A percentile compares a stretch with the other conserved stretches of the same genome.
Conservation (phyloP, 169 alveolate genomes). For the Cryptosporidium tyzzeri region DNA sequence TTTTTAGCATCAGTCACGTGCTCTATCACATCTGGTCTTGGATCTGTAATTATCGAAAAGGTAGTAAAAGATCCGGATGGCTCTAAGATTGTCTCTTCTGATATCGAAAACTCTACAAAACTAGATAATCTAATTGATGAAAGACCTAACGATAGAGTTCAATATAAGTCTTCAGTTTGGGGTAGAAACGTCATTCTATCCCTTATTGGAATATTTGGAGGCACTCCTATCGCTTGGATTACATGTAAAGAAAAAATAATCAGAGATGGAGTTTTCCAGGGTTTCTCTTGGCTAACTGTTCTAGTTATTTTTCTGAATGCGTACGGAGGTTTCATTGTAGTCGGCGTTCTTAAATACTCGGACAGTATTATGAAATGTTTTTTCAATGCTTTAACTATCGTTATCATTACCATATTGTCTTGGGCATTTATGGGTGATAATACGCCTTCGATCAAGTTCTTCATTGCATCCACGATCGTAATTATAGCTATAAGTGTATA, state of each 20-base stretch:
- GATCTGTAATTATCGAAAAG: constrained; percentile 62
- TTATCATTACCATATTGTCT: constrained; percentile 44
- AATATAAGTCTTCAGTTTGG: constrained; percentile 61
- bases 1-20: constrained; percentile 48
- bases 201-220: constrained; percentile 66
- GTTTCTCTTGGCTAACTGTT: constrained; percentile 34
- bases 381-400: constrained; percentile 59
- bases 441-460: constrained; percentile 57
- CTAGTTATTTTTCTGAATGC: constrained; percentile 72
- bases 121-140: neutral
- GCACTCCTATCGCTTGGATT: constrained; percentile 60
- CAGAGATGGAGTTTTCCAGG: constrained; percentile 68
- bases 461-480: constrained; percentile 55
- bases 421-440: constrained; percentile 68
- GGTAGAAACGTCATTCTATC: constrained; percentile 69
- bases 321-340: constrained; percentile 69
- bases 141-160: neutral
- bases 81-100: neutral
- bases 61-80: constrained; percentile 30
- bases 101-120: neutral
- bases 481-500: constrained; percentile 47
- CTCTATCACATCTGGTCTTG: constrained; percentile 72
- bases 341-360: constrained; percentile 62
- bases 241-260: constrained; percentile 46
- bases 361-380: constrained; percentile 72